Conservation (phyloP, 768 basidiomycete species). For the Boletus rubroflammeus region DNA sequence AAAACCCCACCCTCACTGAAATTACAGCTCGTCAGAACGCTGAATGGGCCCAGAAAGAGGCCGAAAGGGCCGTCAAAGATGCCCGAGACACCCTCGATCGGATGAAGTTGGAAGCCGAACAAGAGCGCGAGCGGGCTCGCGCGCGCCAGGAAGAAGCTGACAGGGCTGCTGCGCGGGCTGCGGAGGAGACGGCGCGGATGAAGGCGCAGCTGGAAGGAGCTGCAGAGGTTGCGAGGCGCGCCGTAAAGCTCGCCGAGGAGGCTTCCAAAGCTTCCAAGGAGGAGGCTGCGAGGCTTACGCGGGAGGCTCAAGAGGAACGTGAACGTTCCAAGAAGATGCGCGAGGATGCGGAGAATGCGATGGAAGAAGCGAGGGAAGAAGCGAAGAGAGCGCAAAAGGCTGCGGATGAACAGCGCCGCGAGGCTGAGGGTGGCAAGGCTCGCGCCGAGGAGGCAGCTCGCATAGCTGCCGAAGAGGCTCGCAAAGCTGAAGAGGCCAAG, state of each 20-base stretch:
- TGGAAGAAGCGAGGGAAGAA: neutral
- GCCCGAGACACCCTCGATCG: no score
- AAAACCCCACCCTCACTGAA: neutral
- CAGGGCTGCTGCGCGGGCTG: no score
- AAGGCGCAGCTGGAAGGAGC: neutral
- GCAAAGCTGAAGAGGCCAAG: no score
- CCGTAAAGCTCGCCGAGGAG: neutral
- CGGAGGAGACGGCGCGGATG: neutral
- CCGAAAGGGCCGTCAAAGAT: no score
- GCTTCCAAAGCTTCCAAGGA: neutral
- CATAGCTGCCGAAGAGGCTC: no score
- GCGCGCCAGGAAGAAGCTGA: no score
- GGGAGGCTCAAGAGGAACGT: neutral
- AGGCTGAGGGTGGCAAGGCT: neutral
- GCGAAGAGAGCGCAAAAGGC: neutral
- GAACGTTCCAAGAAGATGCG: neutral
- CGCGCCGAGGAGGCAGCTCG: neutral
- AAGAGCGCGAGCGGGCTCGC: no score
- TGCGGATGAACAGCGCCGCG: neutral
- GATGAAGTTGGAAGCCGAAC: no score
- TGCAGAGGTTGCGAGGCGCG: neutral
- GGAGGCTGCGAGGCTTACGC: neutral
- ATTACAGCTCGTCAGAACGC: no score
- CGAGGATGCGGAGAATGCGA: neutral
- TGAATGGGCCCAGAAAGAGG: no score